phyloP scores from a whole-genome alignment of 495 filamentous ascomycete genomes.

The Trichoderma reesei region DNA sequence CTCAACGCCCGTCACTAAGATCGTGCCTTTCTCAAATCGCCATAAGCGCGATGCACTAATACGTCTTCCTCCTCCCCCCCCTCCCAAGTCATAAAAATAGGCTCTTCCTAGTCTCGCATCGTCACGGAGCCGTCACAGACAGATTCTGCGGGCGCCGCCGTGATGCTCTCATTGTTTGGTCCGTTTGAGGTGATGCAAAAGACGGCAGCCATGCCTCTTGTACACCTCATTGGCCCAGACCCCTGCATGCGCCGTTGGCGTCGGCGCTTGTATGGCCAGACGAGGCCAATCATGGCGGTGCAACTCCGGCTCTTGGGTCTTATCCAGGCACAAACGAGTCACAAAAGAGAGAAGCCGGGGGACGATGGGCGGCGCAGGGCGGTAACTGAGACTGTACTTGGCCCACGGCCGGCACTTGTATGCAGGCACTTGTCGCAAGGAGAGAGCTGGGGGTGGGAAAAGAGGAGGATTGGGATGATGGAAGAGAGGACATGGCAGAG shows the following conservation, averaged over 20 bases:
- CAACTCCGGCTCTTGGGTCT: not conserved
- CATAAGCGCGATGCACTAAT: constrained; percentile 3
- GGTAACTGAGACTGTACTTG: constrained; percentile 1
- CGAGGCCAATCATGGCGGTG: constrained; percentile 2
- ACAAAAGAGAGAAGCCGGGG: not conserved
- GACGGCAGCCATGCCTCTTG: not conserved
- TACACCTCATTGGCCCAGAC: constrained; percentile 1
- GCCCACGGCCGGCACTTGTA: not conserved
- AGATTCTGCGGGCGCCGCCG: not conserved
- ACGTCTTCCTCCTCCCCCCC: not conserved
- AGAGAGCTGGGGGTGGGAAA: not conserved
- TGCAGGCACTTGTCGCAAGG: not conserved
- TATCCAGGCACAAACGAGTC: constrained; percentile 1
- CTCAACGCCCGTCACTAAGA: not conserved
- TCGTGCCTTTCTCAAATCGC: not conserved
- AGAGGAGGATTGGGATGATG: no score
- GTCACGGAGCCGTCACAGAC: constrained; percentile 7
- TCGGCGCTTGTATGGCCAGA: not conserved
- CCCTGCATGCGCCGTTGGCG: constrained; percentile 3
- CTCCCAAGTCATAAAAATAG: constrained; percentile 3
- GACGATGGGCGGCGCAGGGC: not conserved
- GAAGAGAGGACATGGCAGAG: not conserved
- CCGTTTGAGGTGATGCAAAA: not conserved
- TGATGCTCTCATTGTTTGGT: not conserved
- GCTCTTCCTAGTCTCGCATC: not conserved